Percentiles rank a stretch among this genome's conserved stretches.
Conservation (phyloP, 139 green algal species). For the Volvox reticuliferus region DNA sequence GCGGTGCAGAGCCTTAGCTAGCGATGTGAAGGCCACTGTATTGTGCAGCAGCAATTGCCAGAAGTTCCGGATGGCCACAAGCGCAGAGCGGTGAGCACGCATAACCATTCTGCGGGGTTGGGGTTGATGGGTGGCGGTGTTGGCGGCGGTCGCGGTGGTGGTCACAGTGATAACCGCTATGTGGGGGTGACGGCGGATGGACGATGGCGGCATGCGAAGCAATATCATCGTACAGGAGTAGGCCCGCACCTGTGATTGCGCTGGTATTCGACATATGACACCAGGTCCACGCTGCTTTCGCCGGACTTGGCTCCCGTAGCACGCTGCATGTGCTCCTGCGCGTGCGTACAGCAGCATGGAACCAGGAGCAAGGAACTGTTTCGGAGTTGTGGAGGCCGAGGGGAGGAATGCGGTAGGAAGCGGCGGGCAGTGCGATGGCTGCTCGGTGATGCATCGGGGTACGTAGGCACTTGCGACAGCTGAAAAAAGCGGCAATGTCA, state of each 20-base stretch:
- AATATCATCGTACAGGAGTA: too few species aligned
- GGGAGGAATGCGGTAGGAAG: too few species aligned
- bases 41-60: conserved; percentile 52
- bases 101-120: conserved; percentile 32
- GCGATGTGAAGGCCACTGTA: conserved; percentile 37
- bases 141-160: background rate
- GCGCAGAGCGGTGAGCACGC: conserved; percentile 42
- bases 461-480: too few species aligned
- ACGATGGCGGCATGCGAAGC: too few species aligned
- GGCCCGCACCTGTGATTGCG: conserved; percentile 46
- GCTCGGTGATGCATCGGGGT: too few species aligned
- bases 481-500: too few species aligned
- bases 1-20: conserved; percentile 37
- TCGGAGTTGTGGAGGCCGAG: too few species aligned
- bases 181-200: background rate
- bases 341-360: background rate
- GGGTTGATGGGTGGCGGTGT: background rate
- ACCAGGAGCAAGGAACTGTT: too few species aligned
- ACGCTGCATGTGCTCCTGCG: conserved; percentile 40
- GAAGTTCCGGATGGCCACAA: conserved; percentile 49
- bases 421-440: too few species aligned
- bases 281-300: conserved; percentile 52
- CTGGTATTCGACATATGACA: conserved; percentile 56
- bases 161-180: background rate
- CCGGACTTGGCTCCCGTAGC: conserved; percentile 5